These are phyloP conservation scores for Amanita muscaria DNA, from an alignment of 768 basidiomycete species.

Conservation along the genomic window DNA sequence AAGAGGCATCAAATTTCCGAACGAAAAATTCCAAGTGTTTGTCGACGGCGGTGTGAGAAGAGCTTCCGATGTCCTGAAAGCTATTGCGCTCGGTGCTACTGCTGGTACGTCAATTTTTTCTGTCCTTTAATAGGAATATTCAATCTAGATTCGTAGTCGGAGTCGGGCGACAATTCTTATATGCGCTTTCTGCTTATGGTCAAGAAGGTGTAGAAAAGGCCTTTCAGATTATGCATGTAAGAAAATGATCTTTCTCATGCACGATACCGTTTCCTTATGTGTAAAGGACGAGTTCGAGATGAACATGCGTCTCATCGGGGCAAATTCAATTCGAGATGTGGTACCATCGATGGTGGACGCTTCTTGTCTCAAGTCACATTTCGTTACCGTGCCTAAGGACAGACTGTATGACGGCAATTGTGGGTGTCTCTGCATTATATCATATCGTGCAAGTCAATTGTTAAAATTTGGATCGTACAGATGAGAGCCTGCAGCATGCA, in stretches of 20 bases:
- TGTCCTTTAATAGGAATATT: constrained; percentile 11
- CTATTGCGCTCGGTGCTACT: constrained; percentile 82
- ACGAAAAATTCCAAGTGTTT: constrained; percentile 74
- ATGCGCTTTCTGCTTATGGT: constrained; percentile 86
- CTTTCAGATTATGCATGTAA: constrained; percentile 65
- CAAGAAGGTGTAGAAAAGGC: constrained; percentile 79
- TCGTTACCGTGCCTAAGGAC: constrained; percentile 62
- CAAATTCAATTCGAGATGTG: constrained; percentile 68
- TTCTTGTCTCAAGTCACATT: constrained; percentile 54
- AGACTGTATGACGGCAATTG: constrained; percentile 73
- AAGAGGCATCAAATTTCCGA: constrained; percentile 66
- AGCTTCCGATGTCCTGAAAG: constrained; percentile 86
- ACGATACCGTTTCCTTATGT: background rate
- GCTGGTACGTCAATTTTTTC: constrained; percentile 51
- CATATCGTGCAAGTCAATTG: constrained; percentile 11
- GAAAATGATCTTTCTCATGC: constrained; percentile 12
- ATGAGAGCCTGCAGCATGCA: constrained; percentile 30
- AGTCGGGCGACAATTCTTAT: constrained; percentile 79
- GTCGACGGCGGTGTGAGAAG: constrained; percentile 93
- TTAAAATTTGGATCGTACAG: constrained; percentile 19
- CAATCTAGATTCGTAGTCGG: constrained; percentile 41
- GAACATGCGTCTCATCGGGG: constrained; percentile 91
- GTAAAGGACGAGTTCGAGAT: constrained; percentile 93
- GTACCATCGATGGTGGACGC: constrained; percentile 88
- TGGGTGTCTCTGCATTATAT: constrained; percentile 32